These are phyloP conservation scores for Trypanosoma vivax DNA, from an alignment of 208 protist species.

Conservation along the genomic window DNA sequence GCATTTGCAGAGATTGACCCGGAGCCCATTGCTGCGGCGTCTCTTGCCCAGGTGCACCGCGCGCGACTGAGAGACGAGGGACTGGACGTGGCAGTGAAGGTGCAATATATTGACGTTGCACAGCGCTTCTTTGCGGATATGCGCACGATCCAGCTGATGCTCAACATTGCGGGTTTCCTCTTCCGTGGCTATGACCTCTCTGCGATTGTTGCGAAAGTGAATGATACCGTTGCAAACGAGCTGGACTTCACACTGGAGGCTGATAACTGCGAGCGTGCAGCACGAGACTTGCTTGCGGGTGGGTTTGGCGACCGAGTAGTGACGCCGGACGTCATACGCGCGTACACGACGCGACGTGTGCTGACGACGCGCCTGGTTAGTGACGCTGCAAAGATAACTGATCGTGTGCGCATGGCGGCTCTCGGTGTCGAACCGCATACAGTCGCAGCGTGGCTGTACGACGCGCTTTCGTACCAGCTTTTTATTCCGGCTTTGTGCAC, in stretches of 20 bases:
- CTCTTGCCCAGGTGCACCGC: conserved; percentile 87
- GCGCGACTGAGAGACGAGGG: conserved; percentile 46
- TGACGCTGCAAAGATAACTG: conserved; percentile 71
- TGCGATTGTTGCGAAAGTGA: conserved; percentile 77
- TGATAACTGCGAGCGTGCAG: conserved; percentile 82
- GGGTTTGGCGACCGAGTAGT: conserved; percentile 73
- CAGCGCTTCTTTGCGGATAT: conserved; percentile 87
- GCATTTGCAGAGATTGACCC: conserved; percentile 67
- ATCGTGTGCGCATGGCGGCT: conserved; percentile 48
- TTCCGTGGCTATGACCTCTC: conserved; percentile 87
- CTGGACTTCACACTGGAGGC: conserved; percentile 93
- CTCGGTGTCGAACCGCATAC: conserved; percentile 46
- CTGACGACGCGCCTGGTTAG: conserved; percentile 64
- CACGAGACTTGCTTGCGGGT: conserved; percentile 50
- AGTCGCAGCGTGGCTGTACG: conserved; percentile 67
- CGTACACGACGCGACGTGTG: conserved; percentile 58
- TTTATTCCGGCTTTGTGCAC: conserved; percentile 94
- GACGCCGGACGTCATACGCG: conserved; percentile 50
- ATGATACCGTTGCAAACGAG: conserved; percentile 84
- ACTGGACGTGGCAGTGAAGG: conserved; percentile 92
- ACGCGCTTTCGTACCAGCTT: conserved; percentile 90
- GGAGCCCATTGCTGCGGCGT: conserved; percentile 78
- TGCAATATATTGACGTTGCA: conserved; percentile 88
- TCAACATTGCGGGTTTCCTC: conserved; percentile 53
- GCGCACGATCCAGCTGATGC: conserved; percentile 76